Conservation (phyloP, 129 eudicot species). For the Artemisia argyi region DNA sequence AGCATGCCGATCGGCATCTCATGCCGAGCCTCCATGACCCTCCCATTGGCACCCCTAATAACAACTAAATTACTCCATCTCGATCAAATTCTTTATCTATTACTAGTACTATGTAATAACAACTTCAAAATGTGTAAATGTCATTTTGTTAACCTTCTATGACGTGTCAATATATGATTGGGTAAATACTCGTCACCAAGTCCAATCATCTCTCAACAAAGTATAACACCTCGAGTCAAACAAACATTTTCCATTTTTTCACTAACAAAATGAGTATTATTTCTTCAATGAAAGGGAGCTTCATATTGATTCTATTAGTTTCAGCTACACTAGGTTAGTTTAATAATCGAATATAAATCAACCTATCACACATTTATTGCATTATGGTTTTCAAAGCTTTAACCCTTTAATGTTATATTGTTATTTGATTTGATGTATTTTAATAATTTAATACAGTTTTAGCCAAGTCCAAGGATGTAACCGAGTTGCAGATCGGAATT, state of each 20-base stretch:
- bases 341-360: conserved; percentile 2
- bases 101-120: too few relatives aligned
- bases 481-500: conserved; percentile 90
- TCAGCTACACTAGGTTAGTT: conserved; percentile 45
- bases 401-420: background rate
- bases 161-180: conserved; percentile 32
- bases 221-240: background rate
- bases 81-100: too few relatives aligned
- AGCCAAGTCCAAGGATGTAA: conserved; percentile 80
- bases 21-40: too few relatives aligned
- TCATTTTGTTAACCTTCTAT: background rate
- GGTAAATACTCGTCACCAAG: conserved; percentile 26
- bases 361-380: background rate
- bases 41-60: too few relatives aligned
- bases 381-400: background rate
- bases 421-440: conserved; percentile 17
- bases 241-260: background rate
- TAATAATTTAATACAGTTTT: conserved; percentile 43
- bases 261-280: conserved; percentile 13
- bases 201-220: conserved; percentile 10
- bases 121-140: too few relatives aligned
- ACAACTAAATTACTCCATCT: too few relatives aligned
- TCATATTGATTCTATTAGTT: conserved; percentile 38
- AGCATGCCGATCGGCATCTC: too few relatives aligned
- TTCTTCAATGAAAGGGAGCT: conserved; percentile 23